phyloP scores from a whole-genome alignment of 257 asterid species.

The Petrea volubilis region DNA sequence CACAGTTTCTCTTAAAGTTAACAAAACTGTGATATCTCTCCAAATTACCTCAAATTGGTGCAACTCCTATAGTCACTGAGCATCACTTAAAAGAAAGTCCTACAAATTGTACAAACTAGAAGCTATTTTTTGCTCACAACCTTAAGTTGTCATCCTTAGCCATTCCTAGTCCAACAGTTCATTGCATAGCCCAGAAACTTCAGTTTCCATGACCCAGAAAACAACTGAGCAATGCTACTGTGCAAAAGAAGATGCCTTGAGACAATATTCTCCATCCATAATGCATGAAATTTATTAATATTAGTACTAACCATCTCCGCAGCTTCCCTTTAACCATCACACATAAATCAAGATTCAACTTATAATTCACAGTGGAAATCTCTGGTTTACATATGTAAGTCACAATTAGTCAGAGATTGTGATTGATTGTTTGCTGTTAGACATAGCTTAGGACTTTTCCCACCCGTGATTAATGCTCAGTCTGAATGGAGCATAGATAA shows the following conservation, averaged over 20 bases:
- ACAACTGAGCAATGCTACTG: neutral
- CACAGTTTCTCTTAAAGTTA: neutral
- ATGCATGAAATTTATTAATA: neutral
- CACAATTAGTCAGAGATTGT: neutral
- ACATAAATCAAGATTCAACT: neutral
- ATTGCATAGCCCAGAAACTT: slow-evolving; percentile 5
- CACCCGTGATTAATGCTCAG: neutral
- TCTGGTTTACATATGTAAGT: slow-evolving; percentile 8
- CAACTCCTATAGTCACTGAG: neutral
- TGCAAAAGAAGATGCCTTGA: neutral
- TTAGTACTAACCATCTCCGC: neutral
- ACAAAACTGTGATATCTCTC: neutral
- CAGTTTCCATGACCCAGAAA: neutral
- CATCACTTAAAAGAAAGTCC: neutral
- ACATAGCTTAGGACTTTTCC: neutral
- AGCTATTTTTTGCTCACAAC: neutral
- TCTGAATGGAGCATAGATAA: neutral
- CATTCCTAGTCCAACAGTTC: neutral
- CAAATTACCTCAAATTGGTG: slow-evolving; percentile 5
- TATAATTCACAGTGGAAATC: neutral
- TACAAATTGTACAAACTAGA: neutral
- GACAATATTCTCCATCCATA: neutral
- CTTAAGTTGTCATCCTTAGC: neutral
- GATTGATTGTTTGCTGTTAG: neutral
- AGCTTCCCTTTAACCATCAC: neutral